Evolutionary conservation across 768 basidiomycete genomes (phyloP).

Genomic region (Xerocomus brunneocitrinus): DNA sequence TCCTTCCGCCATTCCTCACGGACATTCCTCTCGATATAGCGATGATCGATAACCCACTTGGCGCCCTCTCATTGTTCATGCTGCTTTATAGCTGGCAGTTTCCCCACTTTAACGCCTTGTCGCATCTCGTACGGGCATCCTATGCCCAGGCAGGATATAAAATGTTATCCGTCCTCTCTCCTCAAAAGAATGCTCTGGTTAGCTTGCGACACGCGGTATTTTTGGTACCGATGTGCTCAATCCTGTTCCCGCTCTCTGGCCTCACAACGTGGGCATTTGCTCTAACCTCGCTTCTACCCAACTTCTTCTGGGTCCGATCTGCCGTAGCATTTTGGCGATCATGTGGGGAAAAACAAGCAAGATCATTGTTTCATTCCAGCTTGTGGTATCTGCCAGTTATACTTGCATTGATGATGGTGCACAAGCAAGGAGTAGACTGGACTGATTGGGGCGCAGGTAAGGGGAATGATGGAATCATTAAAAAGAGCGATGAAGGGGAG

Average conservation of each 20-base stretch:
- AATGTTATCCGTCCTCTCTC: constrained; percentile 84
- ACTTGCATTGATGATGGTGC: constrained; percentile 90
- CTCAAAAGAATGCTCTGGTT: constrained; percentile 78
- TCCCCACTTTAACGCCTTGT: constrained; percentile 95
- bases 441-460: constrained; percentile 40
- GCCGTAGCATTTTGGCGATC: constrained; percentile 73
- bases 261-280: constrained; percentile 92
- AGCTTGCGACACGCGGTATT: constrained; percentile 77
- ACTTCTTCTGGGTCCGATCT: constrained; percentile 59
- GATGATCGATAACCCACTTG: constrained; percentile 75
- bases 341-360: constrained; percentile 74
- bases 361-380: constrained; percentile 70
- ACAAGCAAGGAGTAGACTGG: constrained; percentile 87
- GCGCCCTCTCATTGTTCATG: constrained; percentile 75
- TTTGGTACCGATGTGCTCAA: constrained; percentile 70
- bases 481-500: background rate
- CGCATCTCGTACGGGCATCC: constrained; percentile 77
- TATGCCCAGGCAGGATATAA: constrained; percentile 93
- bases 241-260: constrained; percentile 84
- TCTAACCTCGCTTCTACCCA: constrained; percentile 69
- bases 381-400: constrained; percentile 90
- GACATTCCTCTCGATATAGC: constrained; percentile 38
- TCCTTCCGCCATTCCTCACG: constrained; percentile 58
- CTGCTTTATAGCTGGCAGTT: constrained; percentile 97
- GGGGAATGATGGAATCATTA: background rate